Evolutionary conservation across 306 rosid genomes (phyloP).

Genomic region (Geum urbanum): DNA sequence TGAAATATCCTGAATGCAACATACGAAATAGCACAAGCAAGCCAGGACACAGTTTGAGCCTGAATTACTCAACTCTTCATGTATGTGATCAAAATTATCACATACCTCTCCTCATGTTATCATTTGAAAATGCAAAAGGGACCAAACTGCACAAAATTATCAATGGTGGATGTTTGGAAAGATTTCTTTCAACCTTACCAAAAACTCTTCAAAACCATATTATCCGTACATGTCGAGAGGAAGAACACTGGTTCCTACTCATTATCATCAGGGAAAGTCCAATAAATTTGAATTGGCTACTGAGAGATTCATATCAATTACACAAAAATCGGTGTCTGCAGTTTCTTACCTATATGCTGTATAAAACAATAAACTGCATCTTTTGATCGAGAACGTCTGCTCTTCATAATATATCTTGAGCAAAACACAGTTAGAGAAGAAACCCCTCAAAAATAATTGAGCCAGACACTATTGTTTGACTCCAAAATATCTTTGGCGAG

Average conservation of each 20-base stretch:
- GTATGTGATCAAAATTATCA: neutral
- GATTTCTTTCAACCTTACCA: neutral
- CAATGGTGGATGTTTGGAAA: neutral
- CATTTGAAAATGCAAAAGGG: neutral
- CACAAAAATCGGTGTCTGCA: constrained; percentile 1
- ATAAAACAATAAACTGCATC: neutral
- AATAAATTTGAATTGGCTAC: neutral
- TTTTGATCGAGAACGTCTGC: constrained; percentile 4
- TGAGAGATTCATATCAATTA: constrained; percentile 2
- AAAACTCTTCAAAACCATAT: neutral
- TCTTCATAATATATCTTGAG: constrained; percentile 18
- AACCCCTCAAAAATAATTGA: constrained; percentile 10
- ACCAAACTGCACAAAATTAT: neutral
- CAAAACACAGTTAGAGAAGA: constrained; percentile 15
- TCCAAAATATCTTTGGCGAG: too few species aligned
- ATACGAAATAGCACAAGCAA: neutral
- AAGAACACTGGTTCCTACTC: constrained; percentile 1
- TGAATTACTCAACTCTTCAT: neutral
- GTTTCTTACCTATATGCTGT: neutral
- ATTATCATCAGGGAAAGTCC: neutral
- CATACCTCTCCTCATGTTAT: neutral
- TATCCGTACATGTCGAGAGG: neutral
- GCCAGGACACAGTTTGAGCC: constrained; percentile 2
- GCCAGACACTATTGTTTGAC: constrained; percentile 5
- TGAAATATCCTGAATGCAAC: neutral